Evolutionary conservation across 2,329 filamentous ascomycete genomes (phyloP).

Genomic region (Pleoardoris graminearum): DNA sequence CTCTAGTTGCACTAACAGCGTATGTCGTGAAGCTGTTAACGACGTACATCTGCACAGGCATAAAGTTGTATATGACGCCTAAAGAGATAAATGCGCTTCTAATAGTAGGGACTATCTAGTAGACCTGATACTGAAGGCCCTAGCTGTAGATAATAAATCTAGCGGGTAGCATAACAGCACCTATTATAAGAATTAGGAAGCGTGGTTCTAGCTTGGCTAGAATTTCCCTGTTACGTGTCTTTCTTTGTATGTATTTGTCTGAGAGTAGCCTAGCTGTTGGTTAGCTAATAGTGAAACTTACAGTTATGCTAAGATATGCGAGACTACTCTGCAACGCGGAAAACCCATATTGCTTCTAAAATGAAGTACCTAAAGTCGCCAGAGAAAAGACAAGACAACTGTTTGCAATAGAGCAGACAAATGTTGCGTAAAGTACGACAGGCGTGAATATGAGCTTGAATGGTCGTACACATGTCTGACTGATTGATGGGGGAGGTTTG

Average conservation of each 20-base stretch:
- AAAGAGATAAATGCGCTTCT: slow-evolving; percentile 4
- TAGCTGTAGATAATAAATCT: slow-evolving; percentile 8
- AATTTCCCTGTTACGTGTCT: neutral
- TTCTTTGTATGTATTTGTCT: neutral
- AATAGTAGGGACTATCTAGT: slow-evolving; percentile 10
- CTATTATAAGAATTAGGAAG: slow-evolving; percentile 2
- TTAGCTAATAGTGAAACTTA: slow-evolving; percentile 2
- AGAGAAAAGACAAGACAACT: slow-evolving; percentile 10
- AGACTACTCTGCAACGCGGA: slow-evolving; percentile 4
- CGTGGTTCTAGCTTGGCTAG: slow-evolving; percentile 4
- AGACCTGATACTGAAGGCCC: slow-evolving; percentile 5
- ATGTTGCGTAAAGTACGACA: slow-evolving; percentile 5
- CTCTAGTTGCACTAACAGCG: slow-evolving; percentile 8
- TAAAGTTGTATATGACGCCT: slow-evolving; percentile 6
- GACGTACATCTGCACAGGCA: slow-evolving; percentile 10
- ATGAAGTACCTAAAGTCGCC: slow-evolving; percentile 7
- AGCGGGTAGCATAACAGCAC: slow-evolving; percentile 3
- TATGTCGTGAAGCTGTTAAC: slow-evolving; percentile 7
- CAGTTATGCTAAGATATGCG: slow-evolving; percentile 5
- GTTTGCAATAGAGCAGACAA: slow-evolving; percentile 8
- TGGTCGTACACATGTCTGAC: neutral
- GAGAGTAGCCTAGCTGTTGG: slow-evolving; percentile 5
- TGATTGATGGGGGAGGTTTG: slow-evolving; percentile 3
- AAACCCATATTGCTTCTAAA: slow-evolving; percentile 8
- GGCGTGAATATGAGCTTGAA: slow-evolving; percentile 3